A percentile compares a stretch with the other conserved stretches of the same genome.
Evolutionary conservation across 108 stramenopile genomes (phyloP).

Genomic region (Fragilariopsis cylindrus): DNA sequence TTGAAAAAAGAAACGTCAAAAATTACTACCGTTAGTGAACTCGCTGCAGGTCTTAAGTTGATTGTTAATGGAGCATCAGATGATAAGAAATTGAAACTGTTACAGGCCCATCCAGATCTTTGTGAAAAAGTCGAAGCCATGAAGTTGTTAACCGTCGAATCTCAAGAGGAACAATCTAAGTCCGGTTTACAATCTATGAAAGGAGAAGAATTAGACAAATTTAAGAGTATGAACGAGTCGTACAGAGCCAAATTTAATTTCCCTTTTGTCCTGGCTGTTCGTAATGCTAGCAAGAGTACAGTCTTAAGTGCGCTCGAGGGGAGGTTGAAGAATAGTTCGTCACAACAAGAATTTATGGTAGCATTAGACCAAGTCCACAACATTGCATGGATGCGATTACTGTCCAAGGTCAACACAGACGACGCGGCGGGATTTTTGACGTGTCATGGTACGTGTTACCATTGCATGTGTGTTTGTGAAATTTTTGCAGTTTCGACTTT

Average conservation of each 20-base stretch:
- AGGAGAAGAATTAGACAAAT: constrained; percentile 54
- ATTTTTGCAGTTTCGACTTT: no score
- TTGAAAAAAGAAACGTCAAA: constrained; percentile 20
- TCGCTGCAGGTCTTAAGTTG: constrained; percentile 63
- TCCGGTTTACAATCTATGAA: constrained; percentile 74
- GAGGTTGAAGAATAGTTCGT: constrained; percentile 35
- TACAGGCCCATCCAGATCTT: constrained; percentile 74
- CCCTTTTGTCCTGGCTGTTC: constrained; percentile 88
- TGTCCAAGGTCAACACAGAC: constrained; percentile 52
- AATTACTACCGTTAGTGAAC: constrained; percentile 50
- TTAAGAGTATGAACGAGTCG: constrained; percentile 52
- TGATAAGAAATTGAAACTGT: constrained; percentile 65
- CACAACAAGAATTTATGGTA: constrained; percentile 60
- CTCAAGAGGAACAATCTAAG: constrained; percentile 76
- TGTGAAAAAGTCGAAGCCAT: constrained; percentile 46
- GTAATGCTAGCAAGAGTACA: constrained; percentile 83
- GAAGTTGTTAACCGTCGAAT: constrained; percentile 59
- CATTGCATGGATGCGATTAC: constrained; percentile 92
- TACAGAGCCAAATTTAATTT: constrained; percentile 75
- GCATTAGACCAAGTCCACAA: constrained; percentile 85
- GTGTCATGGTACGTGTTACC: constrained; percentile 52
- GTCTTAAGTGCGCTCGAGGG: constrained; percentile 75
- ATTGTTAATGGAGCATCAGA: constrained; percentile 46
- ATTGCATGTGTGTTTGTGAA: neutral
- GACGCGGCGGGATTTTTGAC: constrained; percentile 81